These are phyloP conservation scores for Bidens hawaiensis DNA, from an alignment of 140 eudicot genomes.

Conservation along the genomic window DNA sequence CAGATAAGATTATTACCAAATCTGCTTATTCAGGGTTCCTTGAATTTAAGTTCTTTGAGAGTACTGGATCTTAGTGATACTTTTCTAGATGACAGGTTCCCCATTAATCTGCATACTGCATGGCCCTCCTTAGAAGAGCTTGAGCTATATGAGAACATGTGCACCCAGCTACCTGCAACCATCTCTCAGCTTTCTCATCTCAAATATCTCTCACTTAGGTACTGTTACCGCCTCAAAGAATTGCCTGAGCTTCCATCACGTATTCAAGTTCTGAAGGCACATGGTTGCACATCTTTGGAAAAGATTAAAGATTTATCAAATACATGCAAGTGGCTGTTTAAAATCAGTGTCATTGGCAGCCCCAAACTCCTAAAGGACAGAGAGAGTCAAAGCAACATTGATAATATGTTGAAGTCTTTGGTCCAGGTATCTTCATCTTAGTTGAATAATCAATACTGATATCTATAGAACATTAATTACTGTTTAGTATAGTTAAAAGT, in stretches of 20 bases:
- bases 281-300: not conserved
- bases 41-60: not conserved
- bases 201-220: not conserved
- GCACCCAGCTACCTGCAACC: no score
- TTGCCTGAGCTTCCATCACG: constrained; percentile 9
- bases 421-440: not conserved
- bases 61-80: not conserved
- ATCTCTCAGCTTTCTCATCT: not conserved
- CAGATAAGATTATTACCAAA: no score
- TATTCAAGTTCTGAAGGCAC: constrained; percentile 12
- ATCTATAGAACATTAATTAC: no score
- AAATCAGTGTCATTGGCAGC: not conserved
- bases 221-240: not conserved
- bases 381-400: not conserved
- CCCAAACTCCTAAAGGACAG: not conserved
- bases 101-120: not conserved
- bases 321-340: not conserved
- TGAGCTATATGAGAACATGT: no score
- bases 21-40: not conserved
- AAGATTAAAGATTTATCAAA: not conserved
- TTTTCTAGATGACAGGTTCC: not conserved
- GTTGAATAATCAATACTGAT: not conserved
- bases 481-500: no score
- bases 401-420: not conserved
- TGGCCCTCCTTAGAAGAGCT: not conserved